Base-by-base conservation (phyloP, 2,329 filamentous ascomycete species). In the Dothideomycetes sp. region DNA sequence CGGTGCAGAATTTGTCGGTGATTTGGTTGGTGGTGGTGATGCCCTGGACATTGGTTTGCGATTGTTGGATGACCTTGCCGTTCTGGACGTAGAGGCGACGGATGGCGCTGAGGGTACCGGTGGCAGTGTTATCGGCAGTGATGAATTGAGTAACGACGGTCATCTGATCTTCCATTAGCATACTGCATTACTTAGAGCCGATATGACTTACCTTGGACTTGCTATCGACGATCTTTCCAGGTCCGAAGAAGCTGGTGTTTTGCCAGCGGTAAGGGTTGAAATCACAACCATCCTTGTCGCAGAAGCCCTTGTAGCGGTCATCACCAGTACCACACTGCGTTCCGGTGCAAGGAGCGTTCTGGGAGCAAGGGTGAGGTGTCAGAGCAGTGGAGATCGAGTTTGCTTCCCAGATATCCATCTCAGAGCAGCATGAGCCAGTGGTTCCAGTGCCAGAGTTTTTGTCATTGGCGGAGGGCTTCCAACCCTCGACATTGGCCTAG, bases 391-490 rank as follows among this genome's bases (percentile, higher is more conserved):
- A 72, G 54, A 79, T 71, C 49, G 65, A 69, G 68, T 83, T 82
- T 51, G 40, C 78, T 63, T 83, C 78, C 77, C 78, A 82, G 59
- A 79, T 69, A 51, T 82, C 78, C 71, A 83, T 78, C 60, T 82
- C 79, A 30, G 71, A 63, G 59, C 78, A 82, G 69, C 78, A 82
- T 27, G 76, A 67, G 46, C 79, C 78, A 35, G 70, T 22, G 39
- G 62, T 58, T 30, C 52, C 49, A 12, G 45, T 49, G 27, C 56
- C 56, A 12, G 53, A 52, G 43, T 56, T 53, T 11, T 47, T 42
- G 25, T 55, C 49, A 33, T 45, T 49, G 18, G 40, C 41, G 4
- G 50, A 49, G 1, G 47, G 47, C 1, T 42, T 45, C 55, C 55
- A 57, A 33, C 48, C 51, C 15, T 33, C 32, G 24, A 41, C 34